These are phyloP conservation scores for Coelastrella sp. DNA, from an alignment of 139 green algal species.

Conservation along the genomic window DNA sequence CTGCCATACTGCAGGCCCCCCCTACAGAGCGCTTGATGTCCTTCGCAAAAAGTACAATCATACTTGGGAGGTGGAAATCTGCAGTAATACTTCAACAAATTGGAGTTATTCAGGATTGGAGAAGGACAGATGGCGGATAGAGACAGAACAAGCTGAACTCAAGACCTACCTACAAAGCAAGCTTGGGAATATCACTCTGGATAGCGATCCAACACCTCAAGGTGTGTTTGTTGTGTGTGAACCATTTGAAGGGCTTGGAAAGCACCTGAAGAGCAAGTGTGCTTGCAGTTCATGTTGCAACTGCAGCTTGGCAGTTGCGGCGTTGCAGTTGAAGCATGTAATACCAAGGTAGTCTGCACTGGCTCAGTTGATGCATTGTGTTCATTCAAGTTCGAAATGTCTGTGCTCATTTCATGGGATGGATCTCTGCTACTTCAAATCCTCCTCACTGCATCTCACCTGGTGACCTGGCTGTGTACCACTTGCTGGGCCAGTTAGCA, in stretches of 20 bases:
- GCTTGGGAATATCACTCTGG: background rate
- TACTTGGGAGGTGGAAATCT: background rate
- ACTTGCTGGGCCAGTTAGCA: background rate
- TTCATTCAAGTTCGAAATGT: background rate
- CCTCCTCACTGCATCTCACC: background rate
- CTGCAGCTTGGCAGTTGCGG: background rate
- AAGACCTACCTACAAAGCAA: background rate
- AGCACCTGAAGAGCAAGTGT: background rate
- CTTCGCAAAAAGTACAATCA: background rate
- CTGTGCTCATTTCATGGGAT: background rate
- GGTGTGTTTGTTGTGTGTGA: background rate
- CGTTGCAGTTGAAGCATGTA: conserved; percentile 8
- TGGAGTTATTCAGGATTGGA: background rate
- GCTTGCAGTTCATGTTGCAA: background rate
- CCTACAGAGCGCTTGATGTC: no score
- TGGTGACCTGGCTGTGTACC: background rate
- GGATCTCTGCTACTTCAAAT: background rate
- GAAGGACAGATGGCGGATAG: background rate
- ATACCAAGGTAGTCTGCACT: background rate
- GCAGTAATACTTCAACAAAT: background rate
- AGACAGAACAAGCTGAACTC: background rate
- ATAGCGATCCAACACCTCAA: background rate
- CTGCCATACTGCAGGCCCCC: no score
- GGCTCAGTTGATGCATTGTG: background rate
- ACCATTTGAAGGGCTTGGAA: no score